Conservation (phyloP, 2,329 filamentous ascomycete genomes). For the Emmonsiellopsis sp. region DNA sequence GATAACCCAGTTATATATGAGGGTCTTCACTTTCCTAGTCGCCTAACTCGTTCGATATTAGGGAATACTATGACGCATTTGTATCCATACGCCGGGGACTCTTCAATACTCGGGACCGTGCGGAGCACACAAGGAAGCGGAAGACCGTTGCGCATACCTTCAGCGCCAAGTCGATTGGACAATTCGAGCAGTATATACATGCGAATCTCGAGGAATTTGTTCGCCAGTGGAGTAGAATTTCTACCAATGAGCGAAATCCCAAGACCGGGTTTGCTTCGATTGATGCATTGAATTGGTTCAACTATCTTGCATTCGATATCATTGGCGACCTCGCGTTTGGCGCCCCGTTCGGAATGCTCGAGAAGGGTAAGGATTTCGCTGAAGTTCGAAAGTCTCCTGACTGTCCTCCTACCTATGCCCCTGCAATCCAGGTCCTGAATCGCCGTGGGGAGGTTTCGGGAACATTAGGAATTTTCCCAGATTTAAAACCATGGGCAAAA, state of each 20-base stretch:
- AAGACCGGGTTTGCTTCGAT: constrained; percentile 51
- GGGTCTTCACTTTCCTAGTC: not conserved
- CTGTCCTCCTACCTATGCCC: constrained; percentile 57
- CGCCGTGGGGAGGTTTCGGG: constrained; percentile 78
- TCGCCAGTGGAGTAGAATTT: constrained; percentile 60
- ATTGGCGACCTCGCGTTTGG: constrained; percentile 61
- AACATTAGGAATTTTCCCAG: constrained; percentile 64
- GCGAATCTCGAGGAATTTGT: constrained; percentile 67
- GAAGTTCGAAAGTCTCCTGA: constrained; percentile 59
- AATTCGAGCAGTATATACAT: constrained; percentile 87
- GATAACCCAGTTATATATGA: not conserved
- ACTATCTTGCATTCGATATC: constrained; percentile 54
- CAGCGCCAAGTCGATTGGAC: constrained; percentile 65
- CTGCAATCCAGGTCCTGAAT: constrained; percentile 82
- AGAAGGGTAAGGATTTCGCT: constrained; percentile 64
- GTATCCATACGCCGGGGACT: constrained; percentile 77
- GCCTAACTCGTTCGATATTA: constrained; percentile 23
- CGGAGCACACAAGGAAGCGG: constrained; percentile 77
- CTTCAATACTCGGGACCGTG: constrained; percentile 79
- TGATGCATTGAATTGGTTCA: constrained; percentile 75
- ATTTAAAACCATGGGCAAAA: constrained; percentile 68
- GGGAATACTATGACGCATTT: constrained; percentile 85
- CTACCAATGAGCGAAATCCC: constrained; percentile 37
- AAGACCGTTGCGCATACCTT: constrained; percentile 86
- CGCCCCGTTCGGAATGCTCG: constrained; percentile 74